Conservation (phyloP, 768 basidiomycete species). For the Dentipellis sp. region DNA sequence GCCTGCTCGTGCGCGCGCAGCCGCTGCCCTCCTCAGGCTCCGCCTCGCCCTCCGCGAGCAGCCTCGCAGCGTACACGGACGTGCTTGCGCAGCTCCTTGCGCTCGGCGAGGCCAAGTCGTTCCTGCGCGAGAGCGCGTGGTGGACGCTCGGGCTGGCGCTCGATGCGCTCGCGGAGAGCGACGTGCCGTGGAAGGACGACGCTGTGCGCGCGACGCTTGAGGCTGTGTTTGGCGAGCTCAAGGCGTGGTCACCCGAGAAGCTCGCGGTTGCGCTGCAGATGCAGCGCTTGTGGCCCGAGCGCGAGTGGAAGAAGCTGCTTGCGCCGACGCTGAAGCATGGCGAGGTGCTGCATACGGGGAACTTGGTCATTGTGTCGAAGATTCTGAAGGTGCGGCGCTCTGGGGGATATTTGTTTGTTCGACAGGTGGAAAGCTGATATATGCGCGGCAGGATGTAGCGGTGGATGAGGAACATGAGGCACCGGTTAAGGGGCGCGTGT, state of each 20-base stretch:
- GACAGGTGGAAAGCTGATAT: background rate
- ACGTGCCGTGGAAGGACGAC: conserved; percentile 62
- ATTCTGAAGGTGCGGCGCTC: conserved; percentile 61
- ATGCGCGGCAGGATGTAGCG: conserved; percentile 23
- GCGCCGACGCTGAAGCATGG: conserved; percentile 70
- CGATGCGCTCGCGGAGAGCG: conserved; percentile 45
- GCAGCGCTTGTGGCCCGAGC: conserved; percentile 47
- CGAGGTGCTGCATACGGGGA: conserved; percentile 59
- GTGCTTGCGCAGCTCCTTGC: conserved; percentile 51
- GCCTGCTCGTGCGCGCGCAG: conserved; percentile 58
- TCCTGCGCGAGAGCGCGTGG: conserved; percentile 89
- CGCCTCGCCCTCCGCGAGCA: conserved; percentile 44
- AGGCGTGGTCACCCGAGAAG: conserved; percentile 82
- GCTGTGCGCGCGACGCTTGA: conserved; percentile 45
- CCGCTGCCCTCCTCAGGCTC: conserved; percentile 46
- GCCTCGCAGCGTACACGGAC: conserved; percentile 46
- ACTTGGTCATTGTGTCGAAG: conserved; percentile 61
- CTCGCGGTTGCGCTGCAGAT: conserved; percentile 70
- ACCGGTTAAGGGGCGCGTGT: conserved; percentile 45
- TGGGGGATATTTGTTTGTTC: background rate
- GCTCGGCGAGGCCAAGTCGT: conserved; percentile 78
- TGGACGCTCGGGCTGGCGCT: conserved; percentile 65
- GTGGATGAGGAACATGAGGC: conserved; percentile 43
- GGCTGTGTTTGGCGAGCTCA: conserved; percentile 43
- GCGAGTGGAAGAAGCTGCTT: conserved; percentile 54